Percentiles rank a stretch among this genome's conserved stretches.
Evolutionary conservation across 2,329 filamentous ascomycete genomes (phyloP).

Genomic region (Apiospora arundinis): DNA sequence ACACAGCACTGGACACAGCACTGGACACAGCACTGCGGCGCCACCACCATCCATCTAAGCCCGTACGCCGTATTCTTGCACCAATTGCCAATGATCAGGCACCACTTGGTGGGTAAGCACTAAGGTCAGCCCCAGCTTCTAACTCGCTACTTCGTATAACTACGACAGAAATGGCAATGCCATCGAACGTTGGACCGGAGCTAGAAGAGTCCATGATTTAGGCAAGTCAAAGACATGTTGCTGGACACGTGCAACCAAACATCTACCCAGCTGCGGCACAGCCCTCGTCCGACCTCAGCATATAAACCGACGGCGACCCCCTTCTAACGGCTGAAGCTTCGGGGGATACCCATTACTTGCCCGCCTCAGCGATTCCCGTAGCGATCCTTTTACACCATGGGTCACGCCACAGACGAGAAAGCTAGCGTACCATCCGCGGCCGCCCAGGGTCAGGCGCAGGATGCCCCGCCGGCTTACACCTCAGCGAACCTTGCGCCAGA

Average conservation of each 20-base stretch:
- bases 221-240: too few species aligned
- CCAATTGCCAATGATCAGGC: constrained; percentile 1
- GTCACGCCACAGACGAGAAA: neutral
- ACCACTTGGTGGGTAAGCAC: too few species aligned
- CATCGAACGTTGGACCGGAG: neutral
- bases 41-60: too few species aligned
- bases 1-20: neutral
- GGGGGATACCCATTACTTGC: neutral
- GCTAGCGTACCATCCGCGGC: neutral
- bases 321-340: neutral
- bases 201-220: too few species aligned
- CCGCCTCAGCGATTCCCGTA: neutral
- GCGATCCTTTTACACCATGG: neutral
- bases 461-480: neutral
- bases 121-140: neutral
- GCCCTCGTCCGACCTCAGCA: neutral
- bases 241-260: too few species aligned
- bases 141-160: neutral
- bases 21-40: neutral
- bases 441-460: neutral
- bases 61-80: neutral
- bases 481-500: constrained; percentile 24
- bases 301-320: neutral
- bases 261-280: neutral
- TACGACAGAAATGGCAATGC: neutral